Evolutionary conservation across 1,284 basidiomycete species (phyloP), one percentile per base, ranked within the genome.

Genomic region (Pisolithus thermaeus): DNA sequence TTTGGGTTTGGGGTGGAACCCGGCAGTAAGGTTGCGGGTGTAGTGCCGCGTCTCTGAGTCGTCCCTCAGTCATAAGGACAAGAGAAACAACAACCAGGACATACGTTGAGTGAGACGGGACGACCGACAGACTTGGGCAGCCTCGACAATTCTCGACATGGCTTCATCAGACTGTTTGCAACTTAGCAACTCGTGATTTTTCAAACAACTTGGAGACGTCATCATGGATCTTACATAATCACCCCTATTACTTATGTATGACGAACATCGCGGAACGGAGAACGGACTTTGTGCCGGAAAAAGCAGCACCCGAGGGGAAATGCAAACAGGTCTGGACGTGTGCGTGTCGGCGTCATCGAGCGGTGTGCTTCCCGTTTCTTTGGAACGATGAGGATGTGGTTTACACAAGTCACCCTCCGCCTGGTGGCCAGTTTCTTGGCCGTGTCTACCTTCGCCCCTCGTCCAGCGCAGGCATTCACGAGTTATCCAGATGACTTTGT

Each of bases 401-500:
- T 30, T 30, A 4, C 30, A 12, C 30, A 30, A 35, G 32, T 35
- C 32, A 12, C 12, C 32, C 32, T 35, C 12, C 32, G 12, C 11
- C 32, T 35, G 32, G 32, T 35, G 32, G 12, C 12, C 32, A 35
- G 12, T 5, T 14, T 35, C 42, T 25, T 43, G 42, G 42, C 27
- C 7, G 28, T 23, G 16, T n/a, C 42, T 14, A 18, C 47, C 14
- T 16, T 53, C 6, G 18, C 36, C 14, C n/a, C 47, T 25, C 37
- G 6, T 20, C 16, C 25, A 16, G 25, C 23, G 5, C 23, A 51
- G 2, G 63, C 69, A 18, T 59, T 66, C 23, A 67, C 64, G 4
- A 76, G 71, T 55, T 81, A 81, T 54, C 73, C 74, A 12, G 79
- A 79, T 58, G 76, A 79, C 48, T 83, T 80, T 54, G 68, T 81